Base-by-base conservation (phyloP, 768 basidiomycete species). In the Lentinula lateritia region DNA sequence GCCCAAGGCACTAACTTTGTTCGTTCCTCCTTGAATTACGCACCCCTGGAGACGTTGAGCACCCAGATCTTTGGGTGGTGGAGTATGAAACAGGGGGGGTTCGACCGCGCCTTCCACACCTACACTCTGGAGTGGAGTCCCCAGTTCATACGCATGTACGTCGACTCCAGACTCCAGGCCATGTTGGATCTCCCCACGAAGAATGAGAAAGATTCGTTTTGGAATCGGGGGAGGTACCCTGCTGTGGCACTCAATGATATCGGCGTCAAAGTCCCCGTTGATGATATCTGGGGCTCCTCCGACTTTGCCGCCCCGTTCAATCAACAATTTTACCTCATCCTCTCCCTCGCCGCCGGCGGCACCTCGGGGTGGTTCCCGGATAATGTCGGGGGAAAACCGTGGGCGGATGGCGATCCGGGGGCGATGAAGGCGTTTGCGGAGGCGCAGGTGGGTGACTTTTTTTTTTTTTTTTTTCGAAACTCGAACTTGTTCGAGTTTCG, bases 281-380 rank as follows among this genome's bases (percentile, higher is more conserved):
- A 76, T 63, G 82, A 95, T 68, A 89, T 90, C 35, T 94, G 89
- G 86, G 65, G 20, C 23, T 42, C 20, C 38, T 63, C 20, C 74
- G 74, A 12, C 76, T 78, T n/a, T n/a, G n/a, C 10, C 76, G 89
- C 92, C 9, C 93, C 93, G 20, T 95, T 93, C 69, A 92, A 95
- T 75, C 84, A 91, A 67, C 86, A 81, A 1, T 95, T 96, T 72
- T 94, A 92, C 77, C 71, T 95, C 20, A 81, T 89, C 54, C 76
- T 95, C 59, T 78, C 88, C 65, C 74, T 95, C 8, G 90, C 87
- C 0, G 91, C 79, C 0, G 93, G 93, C 0, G 92, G 92, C 0
- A 93, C 89, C 57, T 87, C 83, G 63, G 93, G 93, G 23, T 95
- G 89, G 89, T 95, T 95, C 83, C 90, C 90, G 0, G 94, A 96